phyloP scores from a whole-genome alignment of 495 filamentous ascomycete genomes.

The Hyaloscypha variabilis region DNA sequence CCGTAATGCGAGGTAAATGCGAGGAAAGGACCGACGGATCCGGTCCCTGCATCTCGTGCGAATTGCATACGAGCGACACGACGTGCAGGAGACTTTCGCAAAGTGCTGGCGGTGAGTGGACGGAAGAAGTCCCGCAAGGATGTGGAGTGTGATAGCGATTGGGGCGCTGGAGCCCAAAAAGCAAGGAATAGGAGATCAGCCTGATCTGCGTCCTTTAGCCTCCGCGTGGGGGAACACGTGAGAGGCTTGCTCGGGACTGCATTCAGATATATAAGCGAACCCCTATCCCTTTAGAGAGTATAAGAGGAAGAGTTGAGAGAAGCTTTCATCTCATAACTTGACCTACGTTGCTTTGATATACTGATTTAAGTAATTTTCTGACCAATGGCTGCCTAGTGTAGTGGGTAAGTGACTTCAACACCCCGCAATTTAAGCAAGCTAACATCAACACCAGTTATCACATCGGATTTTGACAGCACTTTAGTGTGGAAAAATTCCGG shows the following conservation, averaged over 20 bases:
- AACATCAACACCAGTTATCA: conserved; percentile 16
- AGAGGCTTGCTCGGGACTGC: neutral
- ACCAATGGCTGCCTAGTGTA: neutral
- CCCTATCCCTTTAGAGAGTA: neutral
- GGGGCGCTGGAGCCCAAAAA: no score
- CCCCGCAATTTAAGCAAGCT: neutral
- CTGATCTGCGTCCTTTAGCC: no score
- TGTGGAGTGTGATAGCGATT: neutral
- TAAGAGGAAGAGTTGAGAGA: no score
- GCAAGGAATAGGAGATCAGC: no score
- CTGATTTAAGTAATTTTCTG: neutral
- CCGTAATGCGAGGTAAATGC: neutral
- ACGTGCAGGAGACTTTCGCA: conserved; percentile 10
- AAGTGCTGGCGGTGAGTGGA: conserved; percentile 1
- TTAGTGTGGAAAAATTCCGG: conserved; percentile 14
- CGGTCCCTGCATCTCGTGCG: neutral
- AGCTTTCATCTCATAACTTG: neutral
- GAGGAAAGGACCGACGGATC: neutral
- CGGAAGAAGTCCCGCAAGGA: neutral
- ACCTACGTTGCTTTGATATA: neutral
- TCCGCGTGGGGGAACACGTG: no score
- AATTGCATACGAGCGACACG: conserved; percentile 7
- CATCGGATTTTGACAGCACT: conserved; percentile 22
- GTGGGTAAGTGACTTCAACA: neutral
- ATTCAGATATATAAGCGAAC: neutral